Conservation (phyloP, 345 rosid species). For the Alliaria petiolata region DNA sequence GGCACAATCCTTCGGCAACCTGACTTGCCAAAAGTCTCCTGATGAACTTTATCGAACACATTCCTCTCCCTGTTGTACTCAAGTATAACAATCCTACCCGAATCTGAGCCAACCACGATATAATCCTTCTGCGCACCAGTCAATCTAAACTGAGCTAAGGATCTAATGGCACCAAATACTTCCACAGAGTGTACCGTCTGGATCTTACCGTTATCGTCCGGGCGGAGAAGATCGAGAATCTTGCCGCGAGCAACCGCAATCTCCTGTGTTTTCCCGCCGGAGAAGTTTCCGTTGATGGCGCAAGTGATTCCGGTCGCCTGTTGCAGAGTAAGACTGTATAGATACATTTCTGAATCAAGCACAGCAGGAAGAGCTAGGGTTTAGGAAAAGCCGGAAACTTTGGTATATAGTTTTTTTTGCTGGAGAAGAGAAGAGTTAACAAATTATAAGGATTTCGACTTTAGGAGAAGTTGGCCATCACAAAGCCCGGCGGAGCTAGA, state of each 20-base stretch:
- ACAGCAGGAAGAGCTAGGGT: constrained; percentile 7
- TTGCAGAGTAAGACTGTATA: constrained; percentile 89
- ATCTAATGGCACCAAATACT: constrained; percentile 86
- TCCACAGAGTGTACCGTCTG: constrained; percentile 88
- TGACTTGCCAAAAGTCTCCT: constrained; percentile 95
- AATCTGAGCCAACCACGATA: constrained; percentile 93
- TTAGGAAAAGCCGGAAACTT: not conserved
- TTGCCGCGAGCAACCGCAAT: constrained; percentile 96
- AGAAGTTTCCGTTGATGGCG: constrained; percentile 94
- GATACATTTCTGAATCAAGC: constrained; percentile 56
- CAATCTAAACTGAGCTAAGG: constrained; percentile 84
- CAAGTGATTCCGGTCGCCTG: constrained; percentile 81
- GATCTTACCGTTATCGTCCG: constrained; percentile 87
- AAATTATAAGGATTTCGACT: not conserved
- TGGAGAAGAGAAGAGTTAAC: not conserved
- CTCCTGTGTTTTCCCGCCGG: constrained; percentile 88
- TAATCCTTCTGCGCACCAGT: constrained; percentile 92
- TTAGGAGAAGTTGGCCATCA: not conserved
- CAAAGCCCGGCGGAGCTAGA: not conserved
- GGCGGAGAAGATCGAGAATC: constrained; percentile 88
- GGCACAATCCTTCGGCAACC: constrained; percentile 95
- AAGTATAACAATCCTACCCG: constrained; percentile 88
- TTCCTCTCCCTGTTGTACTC: constrained; percentile 88
- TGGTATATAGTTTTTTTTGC: not conserved
- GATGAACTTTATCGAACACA: constrained; percentile 83